These are phyloP conservation scores for Trypanosoma rangeli DNA, from an alignment of 208 protist genomes.

Conservation along the genomic window DNA sequence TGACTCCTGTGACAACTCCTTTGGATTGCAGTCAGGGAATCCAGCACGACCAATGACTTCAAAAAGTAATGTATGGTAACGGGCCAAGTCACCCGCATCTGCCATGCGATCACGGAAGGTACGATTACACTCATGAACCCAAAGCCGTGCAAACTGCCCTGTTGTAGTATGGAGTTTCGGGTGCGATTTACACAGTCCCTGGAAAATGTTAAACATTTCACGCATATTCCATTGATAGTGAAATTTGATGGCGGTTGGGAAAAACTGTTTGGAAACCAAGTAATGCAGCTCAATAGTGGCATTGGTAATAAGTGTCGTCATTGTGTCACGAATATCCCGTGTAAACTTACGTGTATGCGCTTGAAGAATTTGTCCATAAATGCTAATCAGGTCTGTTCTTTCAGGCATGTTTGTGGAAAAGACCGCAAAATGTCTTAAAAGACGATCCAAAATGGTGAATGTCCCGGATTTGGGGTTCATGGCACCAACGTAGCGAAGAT, in stretches of 20 bases:
- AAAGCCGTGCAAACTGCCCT: slow-evolving; percentile 91
- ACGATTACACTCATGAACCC: slow-evolving; percentile 95
- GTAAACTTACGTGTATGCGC: slow-evolving; percentile 89
- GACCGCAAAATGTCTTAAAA: slow-evolving; percentile 96
- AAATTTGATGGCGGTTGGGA: slow-evolving; percentile 98
- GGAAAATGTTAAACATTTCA: slow-evolving; percentile 97
- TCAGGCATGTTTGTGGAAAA: slow-evolving; percentile 97
- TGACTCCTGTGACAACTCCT: slow-evolving; percentile 87
- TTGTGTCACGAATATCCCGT: slow-evolving; percentile 85
- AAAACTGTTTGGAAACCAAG: slow-evolving; percentile 92
- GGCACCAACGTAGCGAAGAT: slow-evolving; percentile 95
- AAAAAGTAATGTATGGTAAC: slow-evolving; percentile 88
- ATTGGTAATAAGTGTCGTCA: slow-evolving; percentile 88
- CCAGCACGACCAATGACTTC: slow-evolving; percentile 84
- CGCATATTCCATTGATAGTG: slow-evolving; percentile 99
- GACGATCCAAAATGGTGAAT: slow-evolving; percentile 96
- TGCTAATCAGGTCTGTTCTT: slow-evolving; percentile 86
- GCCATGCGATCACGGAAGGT: slow-evolving; percentile 97
- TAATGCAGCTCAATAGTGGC: slow-evolving; percentile 93
- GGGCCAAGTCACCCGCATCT: slow-evolving; percentile 86
- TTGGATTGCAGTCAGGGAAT: slow-evolving; percentile 81
- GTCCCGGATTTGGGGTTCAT: slow-evolving; percentile 99
- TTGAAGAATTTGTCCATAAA: slow-evolving; percentile 95
- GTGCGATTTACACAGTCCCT: slow-evolving; percentile 91
- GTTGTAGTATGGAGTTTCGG: slow-evolving; percentile 84